These are phyloP conservation scores for Prunus davidiana DNA, from an alignment of 306 rosid genomes.

Conservation along the genomic window DNA sequence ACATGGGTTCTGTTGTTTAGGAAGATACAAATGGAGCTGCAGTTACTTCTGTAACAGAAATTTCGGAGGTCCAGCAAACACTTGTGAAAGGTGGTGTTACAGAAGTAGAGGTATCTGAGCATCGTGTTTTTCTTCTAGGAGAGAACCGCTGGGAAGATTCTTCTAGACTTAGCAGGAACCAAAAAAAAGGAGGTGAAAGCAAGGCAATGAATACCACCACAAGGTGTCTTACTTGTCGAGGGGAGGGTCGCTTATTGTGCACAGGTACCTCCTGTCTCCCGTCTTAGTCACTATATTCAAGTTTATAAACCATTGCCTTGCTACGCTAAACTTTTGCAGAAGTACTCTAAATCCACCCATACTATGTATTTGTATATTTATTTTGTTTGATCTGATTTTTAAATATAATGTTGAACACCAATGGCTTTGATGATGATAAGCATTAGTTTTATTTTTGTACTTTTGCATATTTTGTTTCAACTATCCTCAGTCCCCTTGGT, in stretches of 20 bases:
- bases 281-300: background rate
- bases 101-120: conserved; percentile 39
- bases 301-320: too few species aligned
- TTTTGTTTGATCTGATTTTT: background rate
- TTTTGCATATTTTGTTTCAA: background rate
- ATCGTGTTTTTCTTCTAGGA: conserved; percentile 82
- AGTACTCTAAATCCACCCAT: background rate
- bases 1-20: conserved; percentile 33
- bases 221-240: conserved; percentile 76
- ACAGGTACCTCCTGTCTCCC: conserved; percentile 44
- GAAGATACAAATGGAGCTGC: conserved; percentile 65
- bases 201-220: conserved; percentile 36
- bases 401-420: background rate
- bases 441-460: background rate
- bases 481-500: background rate
- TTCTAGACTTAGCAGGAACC: conserved; percentile 49
- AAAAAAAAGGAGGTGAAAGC: conserved; percentile 33
- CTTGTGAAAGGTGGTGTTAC: conserved; percentile 33
- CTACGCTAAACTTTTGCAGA: too few species aligned
- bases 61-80: conserved; percentile 54
- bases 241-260: conserved; percentile 83
- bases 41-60: conserved; percentile 47
- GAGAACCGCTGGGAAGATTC: conserved; percentile 98
- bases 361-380: background rate
- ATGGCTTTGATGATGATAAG: background rate